Base-by-base conservation (phyloP, 2,329 filamentous ascomycete species). In the Exophiala mesophila region DNA sequence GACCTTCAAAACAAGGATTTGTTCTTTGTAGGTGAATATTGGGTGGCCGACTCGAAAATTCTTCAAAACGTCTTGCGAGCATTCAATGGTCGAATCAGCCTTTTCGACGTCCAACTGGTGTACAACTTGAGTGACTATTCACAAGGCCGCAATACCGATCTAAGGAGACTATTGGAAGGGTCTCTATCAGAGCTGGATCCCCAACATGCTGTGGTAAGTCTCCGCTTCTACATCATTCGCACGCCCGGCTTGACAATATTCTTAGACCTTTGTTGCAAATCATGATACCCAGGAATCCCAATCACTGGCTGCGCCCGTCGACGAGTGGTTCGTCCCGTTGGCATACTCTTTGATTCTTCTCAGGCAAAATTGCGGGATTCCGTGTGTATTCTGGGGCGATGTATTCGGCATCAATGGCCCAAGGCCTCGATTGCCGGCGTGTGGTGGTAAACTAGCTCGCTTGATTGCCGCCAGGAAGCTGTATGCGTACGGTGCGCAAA, bases 311-410 rank as follows among this genome's bases (percentile, higher is more conserved):
- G 41, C 38, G 6, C 47, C 39, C 1, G 53, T 55, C 3, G 46
- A 49, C 20, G 53, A 53, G 20, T 55, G 51, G 51, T 84, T 88
- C 67, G 84, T 85, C 59, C 74, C 81, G 0, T 69, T 87, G 10
- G 84, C 83, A 5, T 87, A 88, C 60, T 68, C 81, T 0, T 71
- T 88, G 30, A 85, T 87, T 39, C 74, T 88, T 1, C 76, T 88
- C 17, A 74, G 80, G 8, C 63, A 70, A 36, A 24, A 51, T 3
- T 67, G 76, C 21, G 82, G 81, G 10, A 72, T 78, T 19, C 82
- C 83, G 0, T 85, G 79, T 54, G 66, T 85, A 26, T 87, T 87
- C 59, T 86, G 80, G 58, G 81, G 82, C 16, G 82, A 85, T 56
- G 59, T 85, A 1, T 84, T 82, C 59, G 80, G 81, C 17, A 77